Percentiles rank a stretch among this genome's conserved stretches.
Evolutionary conservation across 2,329 filamentous ascomycete genomes (phyloP).

Genomic region (Clarireedia paspali): DNA sequence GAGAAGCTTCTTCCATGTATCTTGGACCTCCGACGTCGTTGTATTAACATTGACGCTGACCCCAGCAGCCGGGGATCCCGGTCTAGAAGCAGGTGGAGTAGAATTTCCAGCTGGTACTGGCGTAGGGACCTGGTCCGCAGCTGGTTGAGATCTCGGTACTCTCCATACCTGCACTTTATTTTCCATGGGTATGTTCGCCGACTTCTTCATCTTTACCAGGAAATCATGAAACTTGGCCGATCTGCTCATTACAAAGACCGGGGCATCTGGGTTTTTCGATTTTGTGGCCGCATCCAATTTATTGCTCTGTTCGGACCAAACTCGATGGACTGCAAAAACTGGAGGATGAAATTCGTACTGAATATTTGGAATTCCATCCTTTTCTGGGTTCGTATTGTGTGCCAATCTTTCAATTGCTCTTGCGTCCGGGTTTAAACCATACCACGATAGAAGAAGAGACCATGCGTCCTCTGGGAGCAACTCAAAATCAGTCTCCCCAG

Average conservation of each 20-base stretch:
- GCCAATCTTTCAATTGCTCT: conserved; percentile 67
- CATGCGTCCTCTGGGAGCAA: conserved; percentile 74
- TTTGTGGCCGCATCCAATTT: conserved; percentile 52
- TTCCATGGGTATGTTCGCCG: conserved; percentile 56
- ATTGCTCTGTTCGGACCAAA: conserved; percentile 55
- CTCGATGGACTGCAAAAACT: conserved; percentile 74
- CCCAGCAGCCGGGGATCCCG: conserved; percentile 20
- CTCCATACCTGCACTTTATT: conserved; percentile 63
- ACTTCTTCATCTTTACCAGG: conserved; percentile 62
- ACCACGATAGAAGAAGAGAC: conserved; percentile 75
- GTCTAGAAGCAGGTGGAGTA: conserved; percentile 30
- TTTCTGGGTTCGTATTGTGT: conserved; percentile 63
- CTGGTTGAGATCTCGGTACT: conserved; percentile 22
- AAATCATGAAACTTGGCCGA: conserved; percentile 67
- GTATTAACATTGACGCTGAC: not conserved
- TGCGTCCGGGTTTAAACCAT: conserved; percentile 64
- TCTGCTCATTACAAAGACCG: conserved; percentile 63
- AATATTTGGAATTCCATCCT: conserved; percentile 52
- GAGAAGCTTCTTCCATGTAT: conserved; percentile 37
- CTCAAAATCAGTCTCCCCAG: conserved; percentile 64
- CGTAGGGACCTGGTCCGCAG: conserved; percentile 31
- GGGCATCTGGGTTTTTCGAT: conserved; percentile 52
- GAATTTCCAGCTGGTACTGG: conserved; percentile 31
- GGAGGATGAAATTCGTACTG: conserved; percentile 80
- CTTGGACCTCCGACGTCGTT: conserved; percentile 21